These are phyloP conservation scores for Platismatia glauca DNA, from an alignment of 495 filamentous ascomycete species.

Conservation along the genomic window DNA sequence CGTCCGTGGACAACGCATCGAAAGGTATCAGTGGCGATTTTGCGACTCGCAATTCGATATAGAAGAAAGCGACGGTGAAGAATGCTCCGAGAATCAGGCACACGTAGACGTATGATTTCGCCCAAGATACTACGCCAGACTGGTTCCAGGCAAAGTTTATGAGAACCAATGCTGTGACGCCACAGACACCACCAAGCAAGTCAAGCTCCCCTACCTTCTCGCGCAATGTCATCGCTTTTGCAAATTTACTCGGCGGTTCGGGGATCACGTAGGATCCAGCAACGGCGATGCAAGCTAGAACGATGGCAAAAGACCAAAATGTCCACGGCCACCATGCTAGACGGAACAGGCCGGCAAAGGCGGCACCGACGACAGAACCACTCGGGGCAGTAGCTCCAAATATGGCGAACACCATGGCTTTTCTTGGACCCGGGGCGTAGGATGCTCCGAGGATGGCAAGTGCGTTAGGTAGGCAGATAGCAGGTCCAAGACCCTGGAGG, in stretches of 20 bases:
- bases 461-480: conserved; percentile 53
- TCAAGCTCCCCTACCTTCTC: conserved; percentile 18
- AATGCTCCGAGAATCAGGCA: conserved; percentile 38
- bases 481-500: conserved; percentile 53
- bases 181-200: conserved; percentile 22
- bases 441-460: conserved; percentile 53
- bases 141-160: conserved; percentile 47
- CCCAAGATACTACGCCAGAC: conserved; percentile 38
- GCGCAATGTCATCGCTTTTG: background rate
- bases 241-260: background rate
- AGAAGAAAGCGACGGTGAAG: conserved; percentile 34
- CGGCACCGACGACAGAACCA: conserved; percentile 42
- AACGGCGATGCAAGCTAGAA: conserved; percentile 34
- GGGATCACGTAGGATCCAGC: conserved; percentile 30
- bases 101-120: conserved; percentile 37
- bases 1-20: conserved; percentile 31
- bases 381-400: conserved; percentile 56
- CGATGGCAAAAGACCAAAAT: conserved; percentile 48
- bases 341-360: conserved; percentile 44
- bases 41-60: conserved; percentile 32
- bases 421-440: conserved; percentile 45
- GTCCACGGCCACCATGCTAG: conserved; percentile 59
- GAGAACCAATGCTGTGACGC: conserved; percentile 32
- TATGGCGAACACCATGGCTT: conserved; percentile 55
- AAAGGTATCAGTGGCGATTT: conserved; percentile 39